These are phyloP conservation scores for Syzygium jambos DNA, from an alignment of 345 rosid genomes.

Conservation along the genomic window DNA sequence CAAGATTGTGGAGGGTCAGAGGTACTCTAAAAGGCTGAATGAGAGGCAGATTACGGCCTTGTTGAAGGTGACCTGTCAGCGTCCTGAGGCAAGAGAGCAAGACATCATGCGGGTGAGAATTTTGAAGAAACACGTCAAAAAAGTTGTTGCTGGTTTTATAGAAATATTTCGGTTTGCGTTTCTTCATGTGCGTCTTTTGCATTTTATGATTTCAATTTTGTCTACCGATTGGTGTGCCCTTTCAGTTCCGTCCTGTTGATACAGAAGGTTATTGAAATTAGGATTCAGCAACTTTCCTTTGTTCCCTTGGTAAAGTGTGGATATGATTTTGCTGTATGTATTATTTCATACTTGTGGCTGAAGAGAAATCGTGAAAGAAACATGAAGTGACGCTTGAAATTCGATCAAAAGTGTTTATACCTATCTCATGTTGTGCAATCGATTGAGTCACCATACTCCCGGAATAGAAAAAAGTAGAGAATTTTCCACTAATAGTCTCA, in stretches of 20 bases:
- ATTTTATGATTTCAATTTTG: not conserved
- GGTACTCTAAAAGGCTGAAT: slow-evolving; percentile 89
- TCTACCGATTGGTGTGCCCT: not conserved
- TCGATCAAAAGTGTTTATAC: not conserved
- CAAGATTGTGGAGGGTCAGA: slow-evolving; percentile 95
- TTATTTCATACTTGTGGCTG: not conserved
- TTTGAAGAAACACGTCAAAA: not conserved
- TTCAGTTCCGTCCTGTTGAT: not conserved
- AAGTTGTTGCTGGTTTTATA: not conserved
- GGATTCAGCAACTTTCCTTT: not conserved
- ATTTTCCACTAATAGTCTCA: not conserved
- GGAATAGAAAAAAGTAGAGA: not conserved
- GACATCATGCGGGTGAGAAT: slow-evolving; percentile 64
- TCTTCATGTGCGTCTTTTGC: not conserved
- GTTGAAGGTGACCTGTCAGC: slow-evolving; percentile 90
- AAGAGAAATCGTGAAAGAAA: not conserved
- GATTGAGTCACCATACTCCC: not conserved
- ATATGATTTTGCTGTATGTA: not conserved
- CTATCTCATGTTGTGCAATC: not conserved
- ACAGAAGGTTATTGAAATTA: not conserved
- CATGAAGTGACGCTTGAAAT: not conserved
- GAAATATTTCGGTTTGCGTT: not conserved
- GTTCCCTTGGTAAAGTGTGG: not conserved
- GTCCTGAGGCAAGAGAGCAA: slow-evolving; percentile 70
- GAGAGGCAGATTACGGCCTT: slow-evolving; percentile 92